Percentiles rank a stretch among this genome's conserved stretches.
These are phyloP conservation scores for Claviceps humidiphila DNA, from an alignment of 2,329 filamentous ascomycete species.

Conservation along the genomic window DNA sequence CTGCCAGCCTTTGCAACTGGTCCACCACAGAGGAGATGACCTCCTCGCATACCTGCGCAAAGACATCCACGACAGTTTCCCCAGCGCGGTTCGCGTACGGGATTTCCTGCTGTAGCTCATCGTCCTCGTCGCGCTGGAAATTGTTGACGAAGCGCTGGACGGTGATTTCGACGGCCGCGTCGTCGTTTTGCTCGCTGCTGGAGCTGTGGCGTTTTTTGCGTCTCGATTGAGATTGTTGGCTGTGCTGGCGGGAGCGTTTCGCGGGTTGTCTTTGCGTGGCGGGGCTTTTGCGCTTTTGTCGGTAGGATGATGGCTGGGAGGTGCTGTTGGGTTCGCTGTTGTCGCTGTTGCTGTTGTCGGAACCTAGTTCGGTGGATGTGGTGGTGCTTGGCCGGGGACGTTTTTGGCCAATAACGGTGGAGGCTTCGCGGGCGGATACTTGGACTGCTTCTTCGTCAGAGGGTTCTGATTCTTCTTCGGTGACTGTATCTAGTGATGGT, in stretches of 20 bases:
- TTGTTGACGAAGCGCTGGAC: conserved; percentile 46
- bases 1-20: conserved; percentile 29
- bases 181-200: conserved; percentile 12
- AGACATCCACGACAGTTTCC: conserved; percentile 49
- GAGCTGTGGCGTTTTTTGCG: conserved; percentile 11
- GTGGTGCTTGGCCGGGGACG: conserved; percentile 24
- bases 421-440: conserved; percentile 29
- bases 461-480: conserved; percentile 4
- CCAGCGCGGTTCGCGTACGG: conserved; percentile 39
- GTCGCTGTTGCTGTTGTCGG: conserved; percentile 13
- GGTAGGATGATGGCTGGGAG: conserved; percentile 1
- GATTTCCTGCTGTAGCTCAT: conserved; percentile 36
- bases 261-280: conserved; percentile 27
- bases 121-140: conserved; percentile 26
- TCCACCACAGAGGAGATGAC: conserved; percentile 38
- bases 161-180: conserved; percentile 35
- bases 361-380: conserved; percentile 30
- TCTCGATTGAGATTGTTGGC: conserved; percentile 8
- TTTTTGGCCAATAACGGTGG: conserved; percentile 28
- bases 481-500: neutral
- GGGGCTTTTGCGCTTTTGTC: conserved; percentile 21
- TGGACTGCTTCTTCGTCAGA: conserved; percentile 28
- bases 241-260: conserved; percentile 4
- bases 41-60: conserved; percentile 48
- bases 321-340: conserved; percentile 10